phyloP scores from a whole-genome alignment of 2,329 filamentous ascomycete species.

The Cytospora piceicola region DNA sequence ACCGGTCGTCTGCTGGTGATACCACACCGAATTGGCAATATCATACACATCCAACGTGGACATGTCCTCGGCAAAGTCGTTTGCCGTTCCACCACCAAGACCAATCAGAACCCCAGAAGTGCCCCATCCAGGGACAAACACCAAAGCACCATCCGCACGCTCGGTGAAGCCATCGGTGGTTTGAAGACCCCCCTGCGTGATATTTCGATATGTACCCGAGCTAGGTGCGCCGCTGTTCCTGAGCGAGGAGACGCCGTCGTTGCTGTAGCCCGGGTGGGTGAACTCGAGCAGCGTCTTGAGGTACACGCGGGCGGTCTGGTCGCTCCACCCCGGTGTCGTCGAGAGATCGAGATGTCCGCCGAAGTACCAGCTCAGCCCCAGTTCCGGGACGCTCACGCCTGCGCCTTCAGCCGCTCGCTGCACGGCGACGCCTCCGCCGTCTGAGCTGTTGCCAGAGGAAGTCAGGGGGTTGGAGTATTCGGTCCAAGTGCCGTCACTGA shows the following conservation, averaged over 20 bases:
- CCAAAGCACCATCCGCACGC: conserved; percentile 72
- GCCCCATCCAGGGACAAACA: conserved; percentile 77
- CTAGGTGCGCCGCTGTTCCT: conserved; percentile 59
- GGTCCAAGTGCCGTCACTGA: conserved; percentile 62
- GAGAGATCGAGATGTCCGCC: conserved; percentile 71
- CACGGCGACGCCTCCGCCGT: conserved; percentile 57
- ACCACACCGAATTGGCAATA: conserved; percentile 72
- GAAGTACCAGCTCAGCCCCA: conserved; percentile 78
- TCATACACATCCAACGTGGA: conserved; percentile 72
- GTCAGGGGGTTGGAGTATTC: conserved; percentile 66
- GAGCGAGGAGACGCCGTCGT: conserved; percentile 63
- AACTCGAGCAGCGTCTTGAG: conserved; percentile 76
- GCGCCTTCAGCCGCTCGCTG: conserved; percentile 76
- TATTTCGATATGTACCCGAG: conserved; percentile 71
- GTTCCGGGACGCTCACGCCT: conserved; percentile 68
- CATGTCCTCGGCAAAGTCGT: conserved; percentile 62
- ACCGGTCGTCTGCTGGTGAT: conserved; percentile 72
- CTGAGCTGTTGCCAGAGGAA: conserved; percentile 65
- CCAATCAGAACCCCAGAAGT: conserved; percentile 71
- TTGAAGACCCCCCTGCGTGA: conserved; percentile 73
- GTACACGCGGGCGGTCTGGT: conserved; percentile 65
- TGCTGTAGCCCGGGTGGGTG: conserved; percentile 71
- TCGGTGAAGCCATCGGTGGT: conserved; percentile 69
- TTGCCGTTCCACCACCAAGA: conserved; percentile 70
- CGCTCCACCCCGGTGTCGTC: conserved; percentile 68